Evolutionary conservation across 2,329 filamentous ascomycete species (phyloP).

Genomic region (Xylariaceae sp.): DNA sequence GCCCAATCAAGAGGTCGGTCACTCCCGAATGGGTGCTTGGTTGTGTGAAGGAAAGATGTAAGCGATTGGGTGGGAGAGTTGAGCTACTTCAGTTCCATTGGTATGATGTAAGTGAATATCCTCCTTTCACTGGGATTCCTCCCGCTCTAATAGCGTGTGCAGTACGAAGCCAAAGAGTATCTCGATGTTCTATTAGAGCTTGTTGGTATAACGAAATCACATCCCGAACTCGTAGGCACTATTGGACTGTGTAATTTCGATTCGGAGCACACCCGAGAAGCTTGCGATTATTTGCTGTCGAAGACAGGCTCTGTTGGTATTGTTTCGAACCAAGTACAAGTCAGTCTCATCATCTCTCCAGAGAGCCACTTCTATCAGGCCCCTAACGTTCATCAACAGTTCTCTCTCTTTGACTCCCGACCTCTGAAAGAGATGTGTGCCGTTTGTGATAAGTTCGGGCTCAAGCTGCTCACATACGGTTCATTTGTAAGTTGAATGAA

Average conservation of each 20-base stretch:
- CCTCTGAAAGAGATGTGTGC: conserved; percentile 28
- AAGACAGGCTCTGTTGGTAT: conserved; percentile 27
- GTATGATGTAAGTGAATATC: conserved; percentile 29
- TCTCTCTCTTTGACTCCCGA: conserved; percentile 32
- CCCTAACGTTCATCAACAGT: conserved; percentile 19
- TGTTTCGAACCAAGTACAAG: conserved; percentile 35
- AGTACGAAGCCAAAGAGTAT: conserved; percentile 34
- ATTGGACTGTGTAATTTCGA: conserved; percentile 37
- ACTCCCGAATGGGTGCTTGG: conserved; percentile 27
- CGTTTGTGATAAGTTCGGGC: conserved; percentile 27
- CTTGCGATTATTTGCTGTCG: conserved; percentile 31
- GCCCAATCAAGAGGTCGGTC: conserved; percentile 20
- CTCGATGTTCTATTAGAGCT: conserved; percentile 33
- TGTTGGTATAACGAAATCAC: conserved; percentile 23
- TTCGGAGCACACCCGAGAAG: conserved; percentile 28
- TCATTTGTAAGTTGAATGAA: conserved; percentile 27
- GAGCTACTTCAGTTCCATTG: conserved; percentile 36
- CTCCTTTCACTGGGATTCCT: neutral
- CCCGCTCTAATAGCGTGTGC: conserved; percentile 1
- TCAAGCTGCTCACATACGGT: conserved; percentile 34
- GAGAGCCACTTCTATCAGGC: conserved; percentile 3
- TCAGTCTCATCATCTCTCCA: no score
- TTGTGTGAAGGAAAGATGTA: conserved; percentile 31
- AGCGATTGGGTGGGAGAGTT: conserved; percentile 30
- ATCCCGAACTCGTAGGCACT: conserved; percentile 28